Evolutionary conservation across 1,284 basidiomycete species (phyloP).

Genomic region (Tetrapyrgos nigripes): DNA sequence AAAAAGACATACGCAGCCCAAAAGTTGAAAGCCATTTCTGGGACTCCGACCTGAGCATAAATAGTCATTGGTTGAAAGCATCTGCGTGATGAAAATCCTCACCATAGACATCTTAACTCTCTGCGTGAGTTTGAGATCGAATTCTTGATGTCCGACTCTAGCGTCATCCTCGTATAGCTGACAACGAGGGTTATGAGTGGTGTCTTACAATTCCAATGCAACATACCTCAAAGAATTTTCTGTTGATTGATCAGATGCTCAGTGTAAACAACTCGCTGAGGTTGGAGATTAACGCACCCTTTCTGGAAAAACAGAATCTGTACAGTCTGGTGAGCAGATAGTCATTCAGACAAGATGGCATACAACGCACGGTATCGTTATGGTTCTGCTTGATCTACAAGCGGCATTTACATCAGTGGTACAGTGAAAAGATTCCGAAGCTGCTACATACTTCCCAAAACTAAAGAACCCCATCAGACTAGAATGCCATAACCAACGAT

Average conservation of each 20-base stretch:
- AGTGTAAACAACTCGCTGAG: not conserved
- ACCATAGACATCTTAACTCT: slow-evolving; percentile 99
- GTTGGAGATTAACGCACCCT: slow-evolving; percentile 63
- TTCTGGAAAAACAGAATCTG: slow-evolving; percentile 97
- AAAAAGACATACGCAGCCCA: slow-evolving; percentile 79
- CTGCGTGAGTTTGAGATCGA: slow-evolving; percentile 91
- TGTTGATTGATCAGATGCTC: slow-evolving; percentile 27
- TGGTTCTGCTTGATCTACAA: slow-evolving; percentile 90
- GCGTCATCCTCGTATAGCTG: slow-evolving; percentile 97
- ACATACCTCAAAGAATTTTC: slow-evolving; percentile 74
- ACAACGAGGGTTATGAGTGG: slow-evolving; percentile 29
- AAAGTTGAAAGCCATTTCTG: slow-evolving; percentile 92
- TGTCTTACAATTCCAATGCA: too few relatives aligned
- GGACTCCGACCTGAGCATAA: slow-evolving; percentile 84
- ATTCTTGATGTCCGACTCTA: slow-evolving; percentile 87
- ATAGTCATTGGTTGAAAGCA: not conserved
- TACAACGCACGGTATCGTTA: slow-evolving; percentile 75
- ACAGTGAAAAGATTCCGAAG: slow-evolving; percentile 1
- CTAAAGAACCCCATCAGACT: slow-evolving; percentile 39
- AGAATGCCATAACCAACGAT: not conserved
- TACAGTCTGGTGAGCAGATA: slow-evolving; percentile 16
- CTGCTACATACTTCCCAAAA: slow-evolving; percentile 81
- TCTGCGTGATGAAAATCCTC: slow-evolving; percentile 21
- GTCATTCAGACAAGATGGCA: slow-evolving; percentile 14
- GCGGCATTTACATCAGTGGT: not conserved